phyloP scores from a whole-genome alignment of 805 yeast genomes.

The Wickerhamomyces chambardii region DNA sequence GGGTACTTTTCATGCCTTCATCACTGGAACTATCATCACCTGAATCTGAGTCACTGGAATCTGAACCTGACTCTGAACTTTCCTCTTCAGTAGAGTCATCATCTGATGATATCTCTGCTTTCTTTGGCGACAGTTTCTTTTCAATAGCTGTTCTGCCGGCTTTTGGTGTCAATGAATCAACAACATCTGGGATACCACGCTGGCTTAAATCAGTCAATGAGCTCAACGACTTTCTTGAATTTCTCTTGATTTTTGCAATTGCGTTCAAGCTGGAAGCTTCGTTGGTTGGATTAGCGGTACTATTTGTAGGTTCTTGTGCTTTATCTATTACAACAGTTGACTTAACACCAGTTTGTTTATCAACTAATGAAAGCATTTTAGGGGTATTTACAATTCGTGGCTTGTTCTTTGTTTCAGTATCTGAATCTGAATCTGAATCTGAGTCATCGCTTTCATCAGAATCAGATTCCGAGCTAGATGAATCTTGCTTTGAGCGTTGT shows the following conservation, averaged over 20 bases:
- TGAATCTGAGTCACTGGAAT: slow-evolving; percentile 15
- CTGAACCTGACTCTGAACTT: background rate
- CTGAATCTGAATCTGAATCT: slow-evolving; percentile 13
- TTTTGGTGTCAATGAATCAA: slow-evolving; percentile 28
- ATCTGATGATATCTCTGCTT: slow-evolving; percentile 3
- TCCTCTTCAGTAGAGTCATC: slow-evolving; percentile 2
- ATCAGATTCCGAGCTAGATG: slow-evolving; percentile 11
- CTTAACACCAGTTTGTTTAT: too few relatives aligned
- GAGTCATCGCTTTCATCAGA: slow-evolving; percentile 14
- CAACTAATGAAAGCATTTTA: slow-evolving; percentile 18
- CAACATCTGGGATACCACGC: slow-evolving; percentile 64
- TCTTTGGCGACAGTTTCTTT: slow-evolving; percentile 9
- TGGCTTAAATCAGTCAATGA: slow-evolving; percentile 51
- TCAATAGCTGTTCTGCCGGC: slow-evolving; percentile 9
- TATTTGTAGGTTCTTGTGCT: slow-evolving; percentile 12
- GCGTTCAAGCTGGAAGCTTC: slow-evolving; percentile 7
- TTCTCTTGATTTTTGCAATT: slow-evolving; percentile 11
- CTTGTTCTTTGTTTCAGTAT: slow-evolving; percentile 21
- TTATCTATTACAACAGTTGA: slow-evolving; percentile 3
- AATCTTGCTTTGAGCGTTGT: too few relatives aligned
- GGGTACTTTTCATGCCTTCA: slow-evolving; percentile 17
- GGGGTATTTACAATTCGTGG: slow-evolving; percentile 41
- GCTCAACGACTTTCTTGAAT: slow-evolving; percentile 30
- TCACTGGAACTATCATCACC: slow-evolving; percentile 18
- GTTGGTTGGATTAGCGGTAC: slow-evolving; percentile 8